Base-by-base conservation (phyloP, 345 rosid species). In the Corchorus olitorius region DNA sequence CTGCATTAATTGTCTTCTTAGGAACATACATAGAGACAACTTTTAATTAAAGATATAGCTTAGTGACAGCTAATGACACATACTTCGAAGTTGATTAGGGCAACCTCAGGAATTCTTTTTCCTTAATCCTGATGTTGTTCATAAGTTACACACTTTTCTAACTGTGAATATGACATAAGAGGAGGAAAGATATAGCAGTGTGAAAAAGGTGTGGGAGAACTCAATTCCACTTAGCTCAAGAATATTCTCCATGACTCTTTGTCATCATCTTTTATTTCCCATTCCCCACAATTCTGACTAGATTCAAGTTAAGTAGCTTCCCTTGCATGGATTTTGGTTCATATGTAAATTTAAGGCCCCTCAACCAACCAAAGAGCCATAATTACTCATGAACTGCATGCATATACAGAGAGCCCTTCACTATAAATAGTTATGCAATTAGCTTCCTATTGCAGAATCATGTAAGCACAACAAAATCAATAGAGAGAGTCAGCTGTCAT, bases 241-340 rank as follows among this genome's bases (percentile, higher is more conserved):
- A 70, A 16, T 53, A 70, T 52, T 70, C 60, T 70, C 74, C 35
- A 52, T 34, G 20, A 50, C 60, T 70, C 74, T 35, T 34, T 34
- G 20, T 33, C 33, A 9, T 34, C 43, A 15, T 33, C 60, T 27
- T 34, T 20, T 41, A 43, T 1, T 17, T 22, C 74, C 74, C 74
- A 52, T 34, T 34, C 16, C 22, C 74, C 48, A 35, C 41, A 52
- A 52, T 52, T 35, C 46, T 2, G 74, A 34, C 74, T 70, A 70
- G 45, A 35, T 70, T 70, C 61, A 34, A 39, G 9, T 17, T 70
- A 15, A 33, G 22, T 11, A 16, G 16, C 15, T 33, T 52, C 2
- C 14, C 22, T 16, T 6, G 8, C 17, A 9, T 52, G 74, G 27
- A 34, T 16, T 52, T 70, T 70, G 69, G 4, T 70, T 34, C 60